Conservation (phyloP, 164 flowering plant species). For the Annona cherimola region DNA sequence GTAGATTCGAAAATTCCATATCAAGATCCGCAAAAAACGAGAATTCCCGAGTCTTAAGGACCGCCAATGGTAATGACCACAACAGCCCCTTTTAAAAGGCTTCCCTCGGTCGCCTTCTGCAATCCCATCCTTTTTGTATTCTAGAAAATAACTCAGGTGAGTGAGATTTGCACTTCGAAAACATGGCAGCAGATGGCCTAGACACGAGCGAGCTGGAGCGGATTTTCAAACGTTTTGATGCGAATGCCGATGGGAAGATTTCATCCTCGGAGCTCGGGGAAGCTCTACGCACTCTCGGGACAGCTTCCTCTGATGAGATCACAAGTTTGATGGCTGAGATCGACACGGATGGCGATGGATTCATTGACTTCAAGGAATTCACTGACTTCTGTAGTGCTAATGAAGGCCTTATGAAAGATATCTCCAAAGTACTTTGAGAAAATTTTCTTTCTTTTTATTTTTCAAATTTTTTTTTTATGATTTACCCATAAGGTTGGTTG, state of each 20-base stretch:
- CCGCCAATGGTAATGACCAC: too few relatives aligned
- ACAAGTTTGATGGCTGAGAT: not conserved
- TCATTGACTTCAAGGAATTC: constrained; percentile 1
- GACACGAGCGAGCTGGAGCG: not conserved
- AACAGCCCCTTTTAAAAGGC: too few relatives aligned
- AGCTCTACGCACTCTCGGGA: not conserved
- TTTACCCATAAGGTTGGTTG: too few relatives aligned
- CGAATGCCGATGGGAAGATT: not conserved
- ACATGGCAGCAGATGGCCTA: not conserved
- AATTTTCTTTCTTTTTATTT: too few relatives aligned
- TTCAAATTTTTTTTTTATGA: too few relatives aligned
- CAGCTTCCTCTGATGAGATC: not conserved
- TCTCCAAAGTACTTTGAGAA: not conserved
- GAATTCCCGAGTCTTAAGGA: too few relatives aligned
- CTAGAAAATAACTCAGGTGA: too few relatives aligned
- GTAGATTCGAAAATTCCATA: too few relatives aligned
- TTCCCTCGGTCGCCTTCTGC: too few relatives aligned
- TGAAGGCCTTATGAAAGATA: not conserved
- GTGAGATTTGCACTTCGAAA: too few relatives aligned
- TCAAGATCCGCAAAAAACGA: too few relatives aligned
- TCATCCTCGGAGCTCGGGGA: not conserved
- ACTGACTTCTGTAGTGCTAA: not conserved
- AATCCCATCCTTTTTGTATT: too few relatives aligned
- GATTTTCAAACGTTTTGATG: constrained; percentile 1
- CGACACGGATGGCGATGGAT: constrained; percentile 2